Evolutionary conservation across 192 early-diverging fungal genomes (phyloP), one percentile per base, ranked within the genome.

Genomic region (Backusella psychrophila): DNA sequence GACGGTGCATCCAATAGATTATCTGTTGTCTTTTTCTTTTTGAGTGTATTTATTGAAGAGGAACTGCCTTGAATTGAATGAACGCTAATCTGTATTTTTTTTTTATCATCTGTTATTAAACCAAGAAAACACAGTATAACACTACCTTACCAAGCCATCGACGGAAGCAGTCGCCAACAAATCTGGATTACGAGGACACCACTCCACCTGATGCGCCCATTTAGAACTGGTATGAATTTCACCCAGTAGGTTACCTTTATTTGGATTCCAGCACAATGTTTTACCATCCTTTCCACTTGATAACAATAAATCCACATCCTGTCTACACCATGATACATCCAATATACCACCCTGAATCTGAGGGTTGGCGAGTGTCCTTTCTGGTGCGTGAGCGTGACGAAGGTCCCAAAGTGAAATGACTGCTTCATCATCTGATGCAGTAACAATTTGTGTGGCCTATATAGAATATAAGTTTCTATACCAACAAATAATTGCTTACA

Each of bases 151-250:
- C 78, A 90, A 89, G 12, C 96, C 96, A 82, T 99, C 98, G 76
- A 95, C 98, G 1, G 95, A 95, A 9, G 96, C 91, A 39, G 93
- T 90, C 23, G 91, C 91, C 53, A 96, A 85, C 21, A 97, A 81
- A 76, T 98, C 95, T 12, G 98, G 98, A 80, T 99, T 98, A 42
- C 90, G 81, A 71, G 93, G 91, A 81, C 95, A 97, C 96, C 97
- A 98, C 75, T 96, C 93, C 49, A 94, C 96, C 75, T 98, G 94
- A 81, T 97, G 97, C 17, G 92, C 88, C 97, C 96, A 99, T 87
- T 97, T 98, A 75, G 82, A 84, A 71, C 89, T 89, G 46, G 86
- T 85, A 59, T 92, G 92, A 49, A 99, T 85, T 79, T 98, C 95
- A 35, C 96, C 98, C 77, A 98, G 88, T 35, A 93, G 84, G 72